phyloP scores from a whole-genome alignment of 2,329 filamentous ascomycete genomes.

The Talaromyces sp. region DNA sequence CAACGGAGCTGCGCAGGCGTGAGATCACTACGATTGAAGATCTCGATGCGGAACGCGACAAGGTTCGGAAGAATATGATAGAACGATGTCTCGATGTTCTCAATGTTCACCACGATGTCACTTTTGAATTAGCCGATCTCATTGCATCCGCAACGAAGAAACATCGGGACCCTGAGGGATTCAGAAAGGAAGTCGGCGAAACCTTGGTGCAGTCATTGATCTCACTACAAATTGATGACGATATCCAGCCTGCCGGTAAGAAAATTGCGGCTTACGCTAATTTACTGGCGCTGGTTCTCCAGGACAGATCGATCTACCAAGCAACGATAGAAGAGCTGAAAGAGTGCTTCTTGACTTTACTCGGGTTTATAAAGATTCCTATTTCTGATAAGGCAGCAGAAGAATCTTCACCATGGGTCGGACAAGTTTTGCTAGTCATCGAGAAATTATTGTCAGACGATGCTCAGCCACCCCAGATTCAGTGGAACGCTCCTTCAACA shows the following conservation, averaged over 20 bases:
- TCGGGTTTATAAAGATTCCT: conserved; percentile 71
- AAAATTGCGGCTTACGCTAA: conserved; percentile 91
- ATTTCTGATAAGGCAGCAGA: conserved; percentile 62
- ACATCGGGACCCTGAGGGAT: conserved; percentile 56
- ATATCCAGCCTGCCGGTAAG: conserved; percentile 54
- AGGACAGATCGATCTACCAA: conserved; percentile 76
- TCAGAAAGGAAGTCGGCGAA: conserved; percentile 70
- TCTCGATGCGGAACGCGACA: conserved; percentile 69
- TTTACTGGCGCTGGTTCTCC: conserved; percentile 80
- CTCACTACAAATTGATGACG: conserved; percentile 58
- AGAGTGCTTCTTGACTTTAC: conserved; percentile 70
- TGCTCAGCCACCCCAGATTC: conserved; percentile 70
- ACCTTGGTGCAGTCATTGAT: conserved; percentile 82
- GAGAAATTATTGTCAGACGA: conserved; percentile 90
- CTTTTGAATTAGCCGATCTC: conserved; percentile 85
- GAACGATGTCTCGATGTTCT: conserved; percentile 89
- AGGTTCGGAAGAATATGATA: conserved; percentile 73
- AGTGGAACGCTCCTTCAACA: conserved; percentile 60
- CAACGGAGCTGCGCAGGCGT: conserved; percentile 27
- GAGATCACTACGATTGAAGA: conserved; percentile 64
- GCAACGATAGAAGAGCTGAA: conserved; percentile 71
- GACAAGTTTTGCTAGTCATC: conserved; percentile 81
- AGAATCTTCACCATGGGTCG: conserved; percentile 86
- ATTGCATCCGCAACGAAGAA: conserved; percentile 69
- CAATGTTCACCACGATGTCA: conserved; percentile 79